These are phyloP conservation scores for Citrus mangshanensis DNA, from an alignment of 345 rosid species.

Conservation along the genomic window DNA sequence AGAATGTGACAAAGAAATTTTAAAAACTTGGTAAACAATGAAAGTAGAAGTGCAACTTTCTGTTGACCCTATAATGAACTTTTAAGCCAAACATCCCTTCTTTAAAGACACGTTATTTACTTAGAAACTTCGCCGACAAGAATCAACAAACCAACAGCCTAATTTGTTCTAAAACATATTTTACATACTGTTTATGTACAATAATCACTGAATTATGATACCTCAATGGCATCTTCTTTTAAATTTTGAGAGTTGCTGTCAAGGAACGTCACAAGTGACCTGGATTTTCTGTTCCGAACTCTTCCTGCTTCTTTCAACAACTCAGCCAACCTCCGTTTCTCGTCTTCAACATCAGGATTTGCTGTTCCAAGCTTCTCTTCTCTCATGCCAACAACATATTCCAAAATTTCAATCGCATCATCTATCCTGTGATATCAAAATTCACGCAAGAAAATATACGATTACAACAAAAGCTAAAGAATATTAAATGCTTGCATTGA, in stretches of 20 bases:
- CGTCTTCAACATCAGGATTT: slow-evolving; percentile 83
- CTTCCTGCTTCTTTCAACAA: slow-evolving; percentile 89
- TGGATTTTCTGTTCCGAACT: slow-evolving; percentile 67
- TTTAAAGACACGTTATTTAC: neutral
- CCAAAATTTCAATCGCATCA: slow-evolving; percentile 89
- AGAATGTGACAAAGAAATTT: slow-evolving; percentile 18
- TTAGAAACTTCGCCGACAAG: slow-evolving; percentile 10
- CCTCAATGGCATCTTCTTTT: slow-evolving; percentile 31
- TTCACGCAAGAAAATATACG: slow-evolving; percentile 1
- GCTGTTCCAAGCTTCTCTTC: slow-evolving; percentile 98
- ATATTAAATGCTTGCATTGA: neutral
- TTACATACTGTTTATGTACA: slow-evolving; percentile 24
- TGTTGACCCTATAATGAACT: neutral
- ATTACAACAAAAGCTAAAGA: neutral
- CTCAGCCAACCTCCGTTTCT: slow-evolving; percentile 67
- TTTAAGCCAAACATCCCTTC: neutral
- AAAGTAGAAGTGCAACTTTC: slow-evolving; percentile 9
- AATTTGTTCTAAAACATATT: slow-evolving; percentile 10
- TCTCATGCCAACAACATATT: slow-evolving; percentile 79
- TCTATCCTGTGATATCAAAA: slow-evolving; percentile 48
- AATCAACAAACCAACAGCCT: slow-evolving; percentile 22
- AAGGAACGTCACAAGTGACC: slow-evolving; percentile 66
- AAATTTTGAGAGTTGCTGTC: slow-evolving; percentile 38
- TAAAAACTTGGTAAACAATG: slow-evolving; percentile 17
- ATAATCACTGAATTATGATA: slow-evolving; percentile 19